Conservation (phyloP, 352 stramenopile genomes). For the Hyaloperonospora brassicae region DNA sequence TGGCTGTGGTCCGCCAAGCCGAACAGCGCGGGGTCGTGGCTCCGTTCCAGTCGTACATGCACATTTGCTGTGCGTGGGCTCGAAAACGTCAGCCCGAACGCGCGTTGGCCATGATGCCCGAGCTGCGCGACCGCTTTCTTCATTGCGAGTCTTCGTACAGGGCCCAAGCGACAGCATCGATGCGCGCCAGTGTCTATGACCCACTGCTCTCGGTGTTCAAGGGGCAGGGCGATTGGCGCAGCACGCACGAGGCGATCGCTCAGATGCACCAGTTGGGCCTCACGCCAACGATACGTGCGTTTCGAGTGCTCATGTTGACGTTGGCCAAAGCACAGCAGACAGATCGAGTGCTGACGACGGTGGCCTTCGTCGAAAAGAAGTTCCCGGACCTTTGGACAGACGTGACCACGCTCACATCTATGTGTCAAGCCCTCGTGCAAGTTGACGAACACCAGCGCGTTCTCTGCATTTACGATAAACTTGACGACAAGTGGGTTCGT, state of each 20-base stretch:
- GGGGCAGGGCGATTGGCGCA: slow-evolving; percentile 50
- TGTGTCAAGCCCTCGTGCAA: slow-evolving; percentile 53
- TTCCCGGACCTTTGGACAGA: slow-evolving; percentile 33
- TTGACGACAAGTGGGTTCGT: slow-evolving; percentile 32
- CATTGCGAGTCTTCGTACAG: slow-evolving; percentile 11
- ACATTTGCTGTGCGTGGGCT: slow-evolving; percentile 40
- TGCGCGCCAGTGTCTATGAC: slow-evolving; percentile 31
- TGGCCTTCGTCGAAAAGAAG: slow-evolving; percentile 39
- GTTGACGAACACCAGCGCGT: slow-evolving; percentile 36
- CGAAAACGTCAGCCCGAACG: slow-evolving; percentile 42
- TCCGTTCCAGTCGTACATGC: slow-evolving; percentile 29
- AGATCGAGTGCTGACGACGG: slow-evolving; percentile 39
- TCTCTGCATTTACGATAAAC: slow-evolving; percentile 38
- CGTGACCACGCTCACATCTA: slow-evolving; percentile 42
- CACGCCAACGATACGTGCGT: slow-evolving; percentile 38
- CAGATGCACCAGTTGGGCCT: slow-evolving; percentile 57
- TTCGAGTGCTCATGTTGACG: slow-evolving; percentile 56
- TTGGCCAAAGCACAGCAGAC: slow-evolving; percentile 36
- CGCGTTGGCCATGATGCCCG: slow-evolving; percentile 32
- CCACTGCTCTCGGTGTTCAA: slow-evolving; percentile 53
- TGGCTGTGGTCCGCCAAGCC: slow-evolving; percentile 33
- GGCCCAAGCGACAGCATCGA: slow-evolving; percentile 1
- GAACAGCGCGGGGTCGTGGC: slow-evolving; percentile 33
- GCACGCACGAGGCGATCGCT: slow-evolving; percentile 40
- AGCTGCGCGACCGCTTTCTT: slow-evolving; percentile 20